These are phyloP conservation scores for Anthracocystis panici-leucophaei DNA, from an alignment of 1,284 basidiomycete species.

Conservation along the genomic window DNA sequence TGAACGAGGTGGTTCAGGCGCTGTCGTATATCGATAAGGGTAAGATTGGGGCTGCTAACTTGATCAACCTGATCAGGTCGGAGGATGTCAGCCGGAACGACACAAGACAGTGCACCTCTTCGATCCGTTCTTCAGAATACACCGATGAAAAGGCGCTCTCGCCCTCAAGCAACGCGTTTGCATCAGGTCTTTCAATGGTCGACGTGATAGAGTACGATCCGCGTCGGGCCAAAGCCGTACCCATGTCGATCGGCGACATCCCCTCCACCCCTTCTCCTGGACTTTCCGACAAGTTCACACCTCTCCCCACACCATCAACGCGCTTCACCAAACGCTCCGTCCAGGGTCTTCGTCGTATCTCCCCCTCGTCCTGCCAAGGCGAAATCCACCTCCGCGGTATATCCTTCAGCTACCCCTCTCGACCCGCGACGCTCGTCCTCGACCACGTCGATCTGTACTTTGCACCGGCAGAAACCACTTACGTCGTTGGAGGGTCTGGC, in stretches of 20 bases:
- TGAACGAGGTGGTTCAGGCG: slow-evolving; percentile 86
- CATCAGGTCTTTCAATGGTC: slow-evolving; percentile 1
- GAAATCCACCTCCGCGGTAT: slow-evolving; percentile 83
- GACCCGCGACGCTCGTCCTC: slow-evolving; percentile 77
- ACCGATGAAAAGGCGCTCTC: slow-evolving; percentile 18
- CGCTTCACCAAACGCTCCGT: slow-evolving; percentile 13
- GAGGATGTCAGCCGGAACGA: background rate
- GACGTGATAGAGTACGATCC: slow-evolving; percentile 36
- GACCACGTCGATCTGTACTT: slow-evolving; percentile 78
- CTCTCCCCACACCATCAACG: background rate
- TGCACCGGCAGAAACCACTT: slow-evolving; percentile 86
- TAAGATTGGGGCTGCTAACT: slow-evolving; percentile 82
- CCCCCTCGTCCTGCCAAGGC: slow-evolving; percentile 72
- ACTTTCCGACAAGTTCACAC: slow-evolving; percentile 21
- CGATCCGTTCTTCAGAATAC: slow-evolving; percentile 19
- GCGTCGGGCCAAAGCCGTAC: slow-evolving; percentile 36
- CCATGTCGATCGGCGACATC: slow-evolving; percentile 52
- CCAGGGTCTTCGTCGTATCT: slow-evolving; percentile 46
- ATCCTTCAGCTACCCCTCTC: slow-evolving; percentile 87
- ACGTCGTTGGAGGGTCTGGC: slow-evolving; percentile 90
- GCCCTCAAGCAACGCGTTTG: background rate
- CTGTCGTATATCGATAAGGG: slow-evolving; percentile 84
- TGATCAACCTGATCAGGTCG: slow-evolving; percentile 76
- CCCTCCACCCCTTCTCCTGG: slow-evolving; percentile 25
- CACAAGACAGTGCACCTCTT: background rate